Percentiles rank a stretch among this genome's conserved stretches.
Conservation (phyloP, 768 basidiomycete genomes). For the Mycena rebaudengoi region DNA sequence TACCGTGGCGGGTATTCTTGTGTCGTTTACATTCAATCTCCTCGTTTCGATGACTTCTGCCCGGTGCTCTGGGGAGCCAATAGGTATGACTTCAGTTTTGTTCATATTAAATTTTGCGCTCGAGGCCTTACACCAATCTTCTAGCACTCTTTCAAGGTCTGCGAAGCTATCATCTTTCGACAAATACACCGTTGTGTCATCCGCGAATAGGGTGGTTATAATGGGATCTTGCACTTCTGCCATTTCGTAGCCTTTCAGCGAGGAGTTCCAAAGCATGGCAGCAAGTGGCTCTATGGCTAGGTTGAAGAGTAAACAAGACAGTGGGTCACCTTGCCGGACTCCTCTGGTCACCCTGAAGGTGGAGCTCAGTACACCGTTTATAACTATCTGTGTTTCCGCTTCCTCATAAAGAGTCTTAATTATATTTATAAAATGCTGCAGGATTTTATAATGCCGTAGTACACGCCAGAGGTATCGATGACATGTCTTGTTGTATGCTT, state of each 20-base stretch:
- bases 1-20: slow-evolving; percentile 20
- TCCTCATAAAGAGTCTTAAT: slow-evolving; percentile 26
- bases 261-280: background rate
- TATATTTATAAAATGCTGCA: slow-evolving; percentile 24
- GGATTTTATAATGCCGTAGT: no score
- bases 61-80: slow-evolving; percentile 36
- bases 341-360: slow-evolving; percentile 20
- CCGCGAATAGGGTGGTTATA: background rate
- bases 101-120: no score
- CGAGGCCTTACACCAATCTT: slow-evolving; percentile 48
- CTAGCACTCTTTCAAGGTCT: no score
- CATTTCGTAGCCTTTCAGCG: no score
- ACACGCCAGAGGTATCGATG: no score
- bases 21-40: slow-evolving; percentile 6
- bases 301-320: slow-evolving; percentile 49
- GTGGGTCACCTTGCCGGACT: slow-evolving; percentile 43
- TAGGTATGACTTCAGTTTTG: slow-evolving; percentile 47
- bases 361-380: slow-evolving; percentile 26
- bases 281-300: slow-evolving; percentile 52
- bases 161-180: no score
- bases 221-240: no score
- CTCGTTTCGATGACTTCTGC: slow-evolving; percentile 1
- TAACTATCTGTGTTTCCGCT: slow-evolving; percentile 1
- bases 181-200: background rate
- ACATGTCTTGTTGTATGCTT: no score